Conservation (phyloP, 805 yeast genomes). For the Saturnispora kantuleensis region DNA sequence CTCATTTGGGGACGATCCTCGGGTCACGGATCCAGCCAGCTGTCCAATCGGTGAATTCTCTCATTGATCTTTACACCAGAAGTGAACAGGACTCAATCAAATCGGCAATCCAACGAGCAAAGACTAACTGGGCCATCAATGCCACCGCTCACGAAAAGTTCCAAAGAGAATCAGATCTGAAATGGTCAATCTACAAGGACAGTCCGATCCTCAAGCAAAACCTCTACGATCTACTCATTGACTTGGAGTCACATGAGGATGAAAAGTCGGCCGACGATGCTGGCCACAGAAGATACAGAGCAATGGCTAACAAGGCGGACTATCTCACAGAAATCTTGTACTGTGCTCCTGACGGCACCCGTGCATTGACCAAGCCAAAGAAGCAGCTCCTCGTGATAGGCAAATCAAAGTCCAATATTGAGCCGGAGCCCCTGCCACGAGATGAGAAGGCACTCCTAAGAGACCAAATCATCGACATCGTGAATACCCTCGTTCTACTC, state of each 20-base stretch:
- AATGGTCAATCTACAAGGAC: conserved; percentile 38
- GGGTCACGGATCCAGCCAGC: conserved; percentile 40
- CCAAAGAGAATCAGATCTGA: conserved; percentile 27
- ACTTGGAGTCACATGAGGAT: conserved; percentile 28
- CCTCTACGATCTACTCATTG: conserved; percentile 47
- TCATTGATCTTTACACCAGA: conserved; percentile 30
- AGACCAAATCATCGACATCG: conserved; percentile 41
- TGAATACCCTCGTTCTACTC: conserved; percentile 65
- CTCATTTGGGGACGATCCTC: conserved; percentile 41
- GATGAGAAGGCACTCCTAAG: conserved; percentile 30
- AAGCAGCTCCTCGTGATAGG: not conserved
- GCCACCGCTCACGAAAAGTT: conserved; percentile 28
- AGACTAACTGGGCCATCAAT: conserved; percentile 40
- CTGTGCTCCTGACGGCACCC: conserved; percentile 8
- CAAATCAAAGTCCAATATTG: not conserved
- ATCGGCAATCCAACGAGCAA: conserved; percentile 34
- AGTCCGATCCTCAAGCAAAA: conserved; percentile 37
- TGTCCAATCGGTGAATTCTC: conserved; percentile 34
- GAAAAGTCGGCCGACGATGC: conserved; percentile 26
- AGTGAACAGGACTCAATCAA: conserved; percentile 35
- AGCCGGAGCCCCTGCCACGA: conserved; percentile 30
- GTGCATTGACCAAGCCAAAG: not conserved
- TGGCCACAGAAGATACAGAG: conserved; percentile 44
- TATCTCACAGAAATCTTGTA: conserved; percentile 28
- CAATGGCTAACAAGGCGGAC: conserved; percentile 40